Evolutionary conservation across 2,329 filamentous ascomycete genomes (phyloP).

Genomic region (Cladosporium sp.): DNA sequence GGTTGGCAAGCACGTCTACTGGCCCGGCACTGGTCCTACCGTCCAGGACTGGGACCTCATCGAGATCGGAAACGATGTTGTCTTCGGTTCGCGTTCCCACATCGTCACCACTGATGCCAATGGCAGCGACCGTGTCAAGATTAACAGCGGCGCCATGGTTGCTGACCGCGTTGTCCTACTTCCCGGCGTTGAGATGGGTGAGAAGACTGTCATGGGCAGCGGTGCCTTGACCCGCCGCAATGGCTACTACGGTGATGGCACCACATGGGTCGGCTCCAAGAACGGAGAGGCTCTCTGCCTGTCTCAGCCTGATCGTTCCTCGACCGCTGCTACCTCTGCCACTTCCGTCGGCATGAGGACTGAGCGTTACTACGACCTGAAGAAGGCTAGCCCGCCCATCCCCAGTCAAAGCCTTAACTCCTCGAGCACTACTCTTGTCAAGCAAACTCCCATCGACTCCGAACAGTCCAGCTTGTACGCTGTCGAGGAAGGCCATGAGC

Average conservation of each 20-base stretch:
- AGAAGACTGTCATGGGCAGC: constrained; percentile 50
- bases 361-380: constrained; percentile 17
- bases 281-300: constrained; percentile 49
- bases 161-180: constrained; percentile 53
- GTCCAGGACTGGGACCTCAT: constrained; percentile 54
- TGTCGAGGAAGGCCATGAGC: constrained; percentile 9
- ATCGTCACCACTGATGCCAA: constrained; percentile 51
- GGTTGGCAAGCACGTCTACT: constrained; percentile 53
- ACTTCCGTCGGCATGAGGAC: constrained; percentile 1
- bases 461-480: constrained; percentile 20
- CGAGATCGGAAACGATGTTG: constrained; percentile 56
- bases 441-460: constrained; percentile 15
- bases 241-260: constrained; percentile 42
- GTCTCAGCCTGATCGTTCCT: constrained; percentile 21
- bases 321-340: neutral
- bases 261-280: constrained; percentile 52
- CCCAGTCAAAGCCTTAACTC: constrained; percentile 23
- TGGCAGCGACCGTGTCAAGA: constrained; percentile 46
- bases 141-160: constrained; percentile 52
- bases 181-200: constrained; percentile 49
- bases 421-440: constrained; percentile 25
- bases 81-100: constrained; percentile 55
- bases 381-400: constrained; percentile 3
- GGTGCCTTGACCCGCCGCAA: constrained; percentile 49
- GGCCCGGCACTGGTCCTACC: constrained; percentile 53